phyloP scores from a whole-genome alignment of 2,329 filamentous ascomycete genomes.

The Penicillium sclerotigenum region DNA sequence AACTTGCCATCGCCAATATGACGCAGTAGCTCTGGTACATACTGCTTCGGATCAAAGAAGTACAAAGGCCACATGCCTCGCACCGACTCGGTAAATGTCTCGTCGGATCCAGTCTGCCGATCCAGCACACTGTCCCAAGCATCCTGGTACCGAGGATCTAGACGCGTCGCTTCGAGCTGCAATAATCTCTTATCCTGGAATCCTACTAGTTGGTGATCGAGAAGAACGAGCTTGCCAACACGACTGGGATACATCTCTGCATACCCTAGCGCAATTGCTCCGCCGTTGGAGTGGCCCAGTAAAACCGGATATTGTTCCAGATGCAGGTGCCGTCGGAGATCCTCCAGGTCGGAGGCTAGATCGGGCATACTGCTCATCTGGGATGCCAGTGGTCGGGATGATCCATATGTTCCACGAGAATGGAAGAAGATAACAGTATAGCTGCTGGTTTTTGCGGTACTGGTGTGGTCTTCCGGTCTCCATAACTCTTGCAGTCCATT shows the following conservation, averaged over 20 bases:
- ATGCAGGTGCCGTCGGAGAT: not conserved
- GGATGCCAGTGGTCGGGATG: not conserved
- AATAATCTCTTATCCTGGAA: not conserved
- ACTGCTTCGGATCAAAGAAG: not conserved
- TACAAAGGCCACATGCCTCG: not conserved
- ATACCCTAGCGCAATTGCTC: not conserved
- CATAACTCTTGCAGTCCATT: not conserved
- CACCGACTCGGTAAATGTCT: not conserved
- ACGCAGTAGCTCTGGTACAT: not conserved
- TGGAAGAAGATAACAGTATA: not conserved
- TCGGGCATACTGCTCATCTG: constrained; percentile 2
- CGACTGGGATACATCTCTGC: not conserved
- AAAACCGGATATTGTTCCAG: not conserved
- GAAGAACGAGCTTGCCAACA: not conserved
- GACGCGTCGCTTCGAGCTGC: not conserved
- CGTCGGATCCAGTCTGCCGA: not conserved
- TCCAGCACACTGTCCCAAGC: not conserved
- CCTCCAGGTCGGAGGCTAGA: not conserved
- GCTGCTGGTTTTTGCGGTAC: not conserved
- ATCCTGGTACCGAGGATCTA: not conserved
- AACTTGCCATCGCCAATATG: not conserved
- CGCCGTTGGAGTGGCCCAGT: constrained; percentile 1
- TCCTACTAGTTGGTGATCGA: not conserved
- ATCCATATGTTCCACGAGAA: not conserved
- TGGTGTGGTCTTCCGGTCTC: not conserved